A percentile compares a stretch with the other conserved stretches of the same genome.
These are phyloP conservation scores for Teunomyces kruisii DNA, from an alignment of 805 yeast genomes.

Conservation along the genomic window DNA sequence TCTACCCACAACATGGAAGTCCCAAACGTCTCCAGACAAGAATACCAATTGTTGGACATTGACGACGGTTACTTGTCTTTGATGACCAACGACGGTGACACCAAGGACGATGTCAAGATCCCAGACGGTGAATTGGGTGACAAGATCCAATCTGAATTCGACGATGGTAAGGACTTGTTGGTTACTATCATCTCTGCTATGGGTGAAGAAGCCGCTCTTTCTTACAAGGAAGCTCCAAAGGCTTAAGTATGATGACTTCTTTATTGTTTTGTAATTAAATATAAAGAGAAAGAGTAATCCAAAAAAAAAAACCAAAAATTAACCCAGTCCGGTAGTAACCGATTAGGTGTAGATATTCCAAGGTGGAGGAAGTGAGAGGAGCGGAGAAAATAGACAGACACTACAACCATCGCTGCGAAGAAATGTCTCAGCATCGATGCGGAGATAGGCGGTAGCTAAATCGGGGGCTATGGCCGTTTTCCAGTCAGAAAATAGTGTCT, in stretches of 20 bases:
- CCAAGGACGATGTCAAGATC: slow-evolving; percentile 97
- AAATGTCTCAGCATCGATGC: too few relatives aligned
- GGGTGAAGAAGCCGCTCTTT: slow-evolving; percentile 99
- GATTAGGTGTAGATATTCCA: too few relatives aligned
- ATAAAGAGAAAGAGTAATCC: neutral
- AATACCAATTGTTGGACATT: slow-evolving; percentile 95
- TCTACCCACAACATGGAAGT: slow-evolving; percentile 99
- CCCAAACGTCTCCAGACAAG: slow-evolving; percentile 94
- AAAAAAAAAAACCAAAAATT: too few relatives aligned
- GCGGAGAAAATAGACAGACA: too few relatives aligned
- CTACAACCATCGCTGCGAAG: too few relatives aligned
- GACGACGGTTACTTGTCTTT: slow-evolving; percentile 97
- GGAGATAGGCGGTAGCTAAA: too few relatives aligned
- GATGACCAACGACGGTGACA: slow-evolving; percentile 96
- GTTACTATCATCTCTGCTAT: slow-evolving; percentile 97
- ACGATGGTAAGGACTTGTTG: slow-evolving; percentile 96
- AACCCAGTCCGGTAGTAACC: too few relatives aligned
- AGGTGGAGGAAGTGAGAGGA: too few relatives aligned
- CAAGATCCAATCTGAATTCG: slow-evolving; percentile 86
- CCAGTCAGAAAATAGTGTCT: too few relatives aligned
- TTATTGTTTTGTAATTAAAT: slow-evolving; percentile 3
- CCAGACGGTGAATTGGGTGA: slow-evolving; percentile 99
- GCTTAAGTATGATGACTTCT: slow-evolving; percentile 8
- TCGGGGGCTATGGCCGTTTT: too few relatives aligned
- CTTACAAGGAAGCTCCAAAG: slow-evolving; percentile 98